Percentiles rank a stretch among this genome's conserved stretches.
Evolutionary conservation across 2,329 filamentous ascomycete genomes (phyloP).

Genomic region (Biscogniauxia marginata): DNA sequence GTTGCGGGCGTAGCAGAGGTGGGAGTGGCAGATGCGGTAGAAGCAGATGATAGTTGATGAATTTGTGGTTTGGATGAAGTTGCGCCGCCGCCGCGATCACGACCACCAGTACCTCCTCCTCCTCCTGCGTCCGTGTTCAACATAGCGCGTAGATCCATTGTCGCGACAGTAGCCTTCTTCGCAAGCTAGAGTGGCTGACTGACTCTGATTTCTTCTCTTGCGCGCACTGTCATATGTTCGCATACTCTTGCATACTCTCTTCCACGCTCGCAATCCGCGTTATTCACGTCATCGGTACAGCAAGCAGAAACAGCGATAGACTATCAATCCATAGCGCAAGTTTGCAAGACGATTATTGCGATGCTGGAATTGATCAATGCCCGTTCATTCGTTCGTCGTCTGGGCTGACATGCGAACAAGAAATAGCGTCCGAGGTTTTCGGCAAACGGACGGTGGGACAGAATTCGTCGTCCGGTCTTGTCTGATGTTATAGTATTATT

Average conservation of each 20-base stretch:
- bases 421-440: not conserved
- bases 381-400: not conserved
- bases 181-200: not conserved
- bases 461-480: not conserved
- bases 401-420: not conserved
- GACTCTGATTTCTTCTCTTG: not conserved
- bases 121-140: constrained; percentile 48
- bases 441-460: not conserved
- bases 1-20: constrained; percentile 33
- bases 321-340: not conserved
- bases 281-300: constrained; percentile 18
- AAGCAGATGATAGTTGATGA: constrained; percentile 28
- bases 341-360: not conserved
- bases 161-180: constrained; percentile 6
- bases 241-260: constrained; percentile 14
- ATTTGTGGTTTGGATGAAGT: constrained; percentile 28
- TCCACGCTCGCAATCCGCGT: constrained; percentile 8
- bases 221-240: constrained; percentile 6
- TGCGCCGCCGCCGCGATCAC: constrained; percentile 31
- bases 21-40: constrained; percentile 20
- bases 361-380: not conserved
- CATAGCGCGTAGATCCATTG: constrained; percentile 39
- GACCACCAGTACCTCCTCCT: constrained; percentile 28
- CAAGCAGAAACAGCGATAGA: not conserved
- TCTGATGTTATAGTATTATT: not conserved